Base-by-base conservation (phyloP, 768 basidiomycete species). In the Chalciporus chontae region DNA sequence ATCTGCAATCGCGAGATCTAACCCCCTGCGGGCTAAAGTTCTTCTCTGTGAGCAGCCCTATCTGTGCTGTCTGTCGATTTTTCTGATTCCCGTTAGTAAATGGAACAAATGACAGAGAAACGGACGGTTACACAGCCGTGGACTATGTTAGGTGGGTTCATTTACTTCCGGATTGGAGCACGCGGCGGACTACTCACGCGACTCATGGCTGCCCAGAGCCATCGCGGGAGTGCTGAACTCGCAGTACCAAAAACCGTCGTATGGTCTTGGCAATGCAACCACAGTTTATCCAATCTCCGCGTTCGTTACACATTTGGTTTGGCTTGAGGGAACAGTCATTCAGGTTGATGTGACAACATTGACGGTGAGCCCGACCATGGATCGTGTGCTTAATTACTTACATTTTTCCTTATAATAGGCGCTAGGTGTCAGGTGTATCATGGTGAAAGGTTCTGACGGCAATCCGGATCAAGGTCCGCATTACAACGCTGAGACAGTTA, bases 91-190 rank as follows among this genome's bases (percentile, higher is more conserved):
- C 17, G 19, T 11, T 56, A 95, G 94, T 97, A 49, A 97, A 96
- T 63, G 74, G 80, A 11, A 78, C 76, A 56, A 96, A 95, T 59
- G 94, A 97, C 62, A 77, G 94, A 48, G 94, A 97, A 69, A 96
- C 94, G 0, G 79, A 83, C 23, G 87, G 83, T 7, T 95, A 94
- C 64, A 81, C 78, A 5, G 94, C 91, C 0, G 74, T 79, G 3
- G 88, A 94, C 69, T 95, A 95, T 62, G 80, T 97, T 58, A 74
- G 71, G 88, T 90, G 58, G 58, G 55, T 32, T 29, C 74, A 58
- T 5, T 45, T 31, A 19, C 46, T 38, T 40, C 47, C 27, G 18
- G 36, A 47, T 55, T 24, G 38, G 54, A 42, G 38, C 24, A 38
- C 37, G 48, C 8, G 11, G 24, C 32, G 34, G n/a, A 4, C 14